Evolutionary conservation across 192 early-diverging fungal species (phyloP).

Genomic region (Gamsiella multidivaricata): DNA sequence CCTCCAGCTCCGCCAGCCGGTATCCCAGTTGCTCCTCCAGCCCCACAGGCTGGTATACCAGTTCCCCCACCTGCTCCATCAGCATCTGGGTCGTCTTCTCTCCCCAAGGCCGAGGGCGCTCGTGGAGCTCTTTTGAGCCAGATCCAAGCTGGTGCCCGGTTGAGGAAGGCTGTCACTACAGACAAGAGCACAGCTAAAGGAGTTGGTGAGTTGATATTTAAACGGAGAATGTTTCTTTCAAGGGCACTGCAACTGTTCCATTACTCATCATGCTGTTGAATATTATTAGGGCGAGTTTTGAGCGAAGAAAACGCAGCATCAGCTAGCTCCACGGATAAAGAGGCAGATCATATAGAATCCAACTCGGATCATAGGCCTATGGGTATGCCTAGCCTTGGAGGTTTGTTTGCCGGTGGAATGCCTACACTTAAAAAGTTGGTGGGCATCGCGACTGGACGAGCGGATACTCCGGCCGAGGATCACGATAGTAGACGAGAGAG

Average conservation of each 20-base stretch:
- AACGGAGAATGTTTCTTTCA: background rate
- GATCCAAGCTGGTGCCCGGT: conserved; percentile 72
- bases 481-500: conserved; percentile 57
- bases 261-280: too few relatives aligned
- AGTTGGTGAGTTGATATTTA: conserved; percentile 25
- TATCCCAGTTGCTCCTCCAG: conserved; percentile 24
- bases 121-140: conserved; percentile 74
- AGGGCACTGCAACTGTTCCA: too few relatives aligned
- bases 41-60: conserved; percentile 26
- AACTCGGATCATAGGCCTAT: conserved; percentile 33
- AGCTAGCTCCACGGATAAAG: background rate
- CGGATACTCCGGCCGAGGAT: conserved; percentile 5
- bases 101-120: conserved; percentile 19
- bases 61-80: conserved; percentile 12
- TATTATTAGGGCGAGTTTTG: conserved; percentile 54
- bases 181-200: conserved; percentile 67
- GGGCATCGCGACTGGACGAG: conserved; percentile 29
- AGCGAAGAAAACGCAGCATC: conserved; percentile 40
- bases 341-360: conserved; percentile 20
- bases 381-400: conserved; percentile 60
- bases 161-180: conserved; percentile 72
- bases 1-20: conserved; percentile 6
- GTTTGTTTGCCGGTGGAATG: conserved; percentile 75
- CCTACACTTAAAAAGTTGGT: conserved; percentile 69
- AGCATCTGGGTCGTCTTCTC: background rate